These are phyloP conservation scores for Aspergillus sparsus DNA, from an alignment of 495 filamentous ascomycete species.

Conservation along the genomic window DNA sequence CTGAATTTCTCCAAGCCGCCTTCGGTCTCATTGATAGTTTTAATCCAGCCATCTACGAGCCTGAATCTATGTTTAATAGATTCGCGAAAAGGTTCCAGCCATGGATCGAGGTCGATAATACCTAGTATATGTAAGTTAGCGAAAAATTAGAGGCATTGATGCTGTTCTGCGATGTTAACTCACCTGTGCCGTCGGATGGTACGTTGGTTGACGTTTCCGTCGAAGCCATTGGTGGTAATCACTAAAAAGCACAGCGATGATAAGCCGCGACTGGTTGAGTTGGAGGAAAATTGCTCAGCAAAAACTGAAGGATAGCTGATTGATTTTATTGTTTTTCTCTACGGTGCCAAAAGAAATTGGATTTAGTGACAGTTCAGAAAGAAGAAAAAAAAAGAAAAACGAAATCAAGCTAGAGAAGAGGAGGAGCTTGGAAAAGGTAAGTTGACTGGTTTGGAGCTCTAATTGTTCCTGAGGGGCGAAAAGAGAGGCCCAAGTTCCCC, in stretches of 20 bases:
- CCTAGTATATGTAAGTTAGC: slow-evolving; percentile 50
- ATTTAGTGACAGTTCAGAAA: not conserved
- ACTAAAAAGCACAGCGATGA: slow-evolving; percentile 8
- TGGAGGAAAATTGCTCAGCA: slow-evolving; percentile 2
- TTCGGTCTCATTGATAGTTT: slow-evolving; percentile 76
- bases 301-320: not conserved
- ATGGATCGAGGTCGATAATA: slow-evolving; percentile 85
- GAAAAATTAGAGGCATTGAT: not conserved
- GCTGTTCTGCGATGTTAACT: slow-evolving; percentile 4
- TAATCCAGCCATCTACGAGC: slow-evolving; percentile 87
- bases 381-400: not conserved
- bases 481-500: slow-evolving; percentile 4
- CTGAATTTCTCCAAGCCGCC: slow-evolving; percentile 93
- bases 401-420: slow-evolving; percentile 2
- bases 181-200: slow-evolving; percentile 31
- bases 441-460: slow-evolving; percentile 13
- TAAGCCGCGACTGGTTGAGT: slow-evolving; percentile 12
- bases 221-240: not conserved
- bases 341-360: not conserved
- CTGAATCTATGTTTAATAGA: slow-evolving; percentile 72
- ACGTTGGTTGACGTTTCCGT: slow-evolving; percentile 22
- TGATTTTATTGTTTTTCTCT: not conserved
- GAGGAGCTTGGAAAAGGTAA: slow-evolving; percentile 3
- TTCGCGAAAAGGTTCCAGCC: slow-evolving; percentile 81
- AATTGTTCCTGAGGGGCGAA: slow-evolving; percentile 3